phyloP scores from a whole-genome alignment of 768 basidiomycete species.

The Amanita pallidorosea region DNA sequence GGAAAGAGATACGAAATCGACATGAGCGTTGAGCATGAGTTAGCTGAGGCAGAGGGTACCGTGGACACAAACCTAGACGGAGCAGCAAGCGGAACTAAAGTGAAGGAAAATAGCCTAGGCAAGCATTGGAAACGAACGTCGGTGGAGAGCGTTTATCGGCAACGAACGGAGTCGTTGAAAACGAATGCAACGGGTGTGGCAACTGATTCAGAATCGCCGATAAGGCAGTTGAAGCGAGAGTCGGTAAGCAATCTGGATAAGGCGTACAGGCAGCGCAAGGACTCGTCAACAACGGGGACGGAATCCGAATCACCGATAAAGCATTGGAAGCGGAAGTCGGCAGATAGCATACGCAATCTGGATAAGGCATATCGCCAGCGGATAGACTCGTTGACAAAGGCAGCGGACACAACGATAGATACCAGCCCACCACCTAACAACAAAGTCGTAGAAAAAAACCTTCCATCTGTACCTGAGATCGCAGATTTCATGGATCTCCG shows the following conservation, averaged over 20 bases:
- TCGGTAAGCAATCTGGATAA: no score
- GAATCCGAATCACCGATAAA: no score
- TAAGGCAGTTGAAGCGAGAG: no score
- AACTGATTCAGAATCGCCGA: no score
- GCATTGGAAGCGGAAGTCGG: background rate
- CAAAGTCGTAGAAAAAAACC: background rate
- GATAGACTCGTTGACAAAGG: background rate
- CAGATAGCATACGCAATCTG: background rate
- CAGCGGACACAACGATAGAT: background rate
- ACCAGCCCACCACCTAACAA: background rate
- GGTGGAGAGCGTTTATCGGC: no score
- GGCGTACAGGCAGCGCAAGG: no score
- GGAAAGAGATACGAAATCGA: background rate
- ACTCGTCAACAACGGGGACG: no score
- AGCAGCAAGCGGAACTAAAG: background rate
- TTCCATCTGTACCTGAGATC: background rate
- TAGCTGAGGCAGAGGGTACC: background rate
- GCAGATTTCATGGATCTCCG: constrained; percentile 1
- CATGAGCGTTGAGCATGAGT: background rate
- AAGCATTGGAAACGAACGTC: background rate
- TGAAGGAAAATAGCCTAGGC: background rate
- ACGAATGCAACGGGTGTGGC: no score
- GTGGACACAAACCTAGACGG: background rate
- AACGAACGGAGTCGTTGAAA: no score
- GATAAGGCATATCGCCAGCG: background rate